Percentiles rank a stretch among this genome's conserved stretches.
phyloP scores from a whole-genome alignment of 2,329 filamentous ascomycete species.

The Xylariaceae sp. region DNA sequence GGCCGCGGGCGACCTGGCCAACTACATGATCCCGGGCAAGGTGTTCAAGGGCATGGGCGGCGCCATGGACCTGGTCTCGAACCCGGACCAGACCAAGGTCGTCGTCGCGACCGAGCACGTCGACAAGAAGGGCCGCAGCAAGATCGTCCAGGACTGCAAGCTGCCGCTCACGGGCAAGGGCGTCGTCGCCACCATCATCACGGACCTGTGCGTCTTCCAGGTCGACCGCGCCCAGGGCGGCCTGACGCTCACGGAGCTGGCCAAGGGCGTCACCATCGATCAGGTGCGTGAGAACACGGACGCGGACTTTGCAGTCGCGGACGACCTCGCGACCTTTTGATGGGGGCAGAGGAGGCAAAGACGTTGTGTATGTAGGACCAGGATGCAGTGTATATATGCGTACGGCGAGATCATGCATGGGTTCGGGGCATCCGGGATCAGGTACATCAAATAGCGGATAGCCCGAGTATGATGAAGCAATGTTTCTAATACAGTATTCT shows the following conservation, averaged over 20 bases:
- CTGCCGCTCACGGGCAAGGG: conserved; percentile 59
- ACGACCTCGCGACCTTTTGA: conserved; percentile 43
- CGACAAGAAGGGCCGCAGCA: conserved; percentile 59
- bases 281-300: conserved; percentile 64
- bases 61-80: conserved; percentile 66
- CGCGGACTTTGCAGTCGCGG: conserved; percentile 56
- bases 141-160: conserved; percentile 57
- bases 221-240: conserved; percentile 55
- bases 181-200: conserved; percentile 66
- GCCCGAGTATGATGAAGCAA: too few species aligned
- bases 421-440: too few species aligned
- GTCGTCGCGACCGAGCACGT: conserved; percentile 64
- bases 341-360: too few species aligned
- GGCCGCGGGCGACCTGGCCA: conserved; percentile 71
- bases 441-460: too few species aligned
- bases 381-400: too few species aligned
- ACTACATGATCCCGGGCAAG: conserved; percentile 88
- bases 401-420: too few species aligned
- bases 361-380: too few species aligned
- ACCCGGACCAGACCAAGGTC: conserved; percentile 64
- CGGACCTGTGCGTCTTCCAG: conserved; percentile 66
- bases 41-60: conserved; percentile 83
- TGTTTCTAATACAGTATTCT: neutral
- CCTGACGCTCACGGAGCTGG: conserved; percentile 62
- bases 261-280: conserved; percentile 60